phyloP scores from a whole-genome alignment of 176 grass and related monocot species.

The Calamus simplicifolius region DNA sequence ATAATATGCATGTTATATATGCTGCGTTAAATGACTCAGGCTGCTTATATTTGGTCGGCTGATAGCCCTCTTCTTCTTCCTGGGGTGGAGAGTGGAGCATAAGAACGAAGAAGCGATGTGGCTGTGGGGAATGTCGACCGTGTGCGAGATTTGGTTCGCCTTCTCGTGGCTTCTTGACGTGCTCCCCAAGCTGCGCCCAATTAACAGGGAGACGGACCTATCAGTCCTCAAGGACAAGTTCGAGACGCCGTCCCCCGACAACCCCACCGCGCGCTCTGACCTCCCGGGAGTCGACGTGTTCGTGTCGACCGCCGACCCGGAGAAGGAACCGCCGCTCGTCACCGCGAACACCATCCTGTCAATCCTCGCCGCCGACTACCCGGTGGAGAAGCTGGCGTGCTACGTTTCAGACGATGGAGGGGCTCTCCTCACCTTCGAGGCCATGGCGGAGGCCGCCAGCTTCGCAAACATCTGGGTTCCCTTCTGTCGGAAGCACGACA shows the following conservation, averaged over 20 bases:
- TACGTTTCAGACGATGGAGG: conserved; percentile 91
- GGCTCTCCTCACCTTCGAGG: conserved; percentile 86
- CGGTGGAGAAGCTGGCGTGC: conserved; percentile 88
- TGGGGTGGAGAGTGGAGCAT: conserved; percentile 69
- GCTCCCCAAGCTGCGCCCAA: conserved; percentile 83
- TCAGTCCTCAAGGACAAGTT: conserved; percentile 86
- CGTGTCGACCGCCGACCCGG: conserved; percentile 91
- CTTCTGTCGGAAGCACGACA: conserved; percentile 91
- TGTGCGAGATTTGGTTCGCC: conserved; percentile 98
- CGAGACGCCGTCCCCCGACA: conserved; percentile 52
- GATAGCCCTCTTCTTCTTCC: conserved; percentile 76
- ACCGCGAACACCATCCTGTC: conserved; percentile 93
- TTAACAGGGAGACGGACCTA: conserved; percentile 76
- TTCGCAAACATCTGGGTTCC: conserved; percentile 96
- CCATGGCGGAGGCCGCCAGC: conserved; percentile 92
- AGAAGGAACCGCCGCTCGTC: conserved; percentile 88
- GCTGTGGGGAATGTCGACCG: conserved; percentile 97
- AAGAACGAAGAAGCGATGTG: conserved; percentile 84
- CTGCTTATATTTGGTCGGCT: conserved; percentile 71
- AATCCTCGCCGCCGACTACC: conserved; percentile 80
- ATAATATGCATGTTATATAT: too few relatives aligned
- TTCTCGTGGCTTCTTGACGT: conserved; percentile 93
- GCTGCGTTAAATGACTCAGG: conserved; percentile 2
- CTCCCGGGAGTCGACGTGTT: conserved; percentile 85
- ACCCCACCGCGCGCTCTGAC: conserved; percentile 76